Percentiles rank a stretch among this genome's conserved stretches.
These are phyloP conservation scores for Nigrospora osmanthi DNA, from an alignment of 2,329 filamentous ascomycete species.

Conservation along the genomic window DNA sequence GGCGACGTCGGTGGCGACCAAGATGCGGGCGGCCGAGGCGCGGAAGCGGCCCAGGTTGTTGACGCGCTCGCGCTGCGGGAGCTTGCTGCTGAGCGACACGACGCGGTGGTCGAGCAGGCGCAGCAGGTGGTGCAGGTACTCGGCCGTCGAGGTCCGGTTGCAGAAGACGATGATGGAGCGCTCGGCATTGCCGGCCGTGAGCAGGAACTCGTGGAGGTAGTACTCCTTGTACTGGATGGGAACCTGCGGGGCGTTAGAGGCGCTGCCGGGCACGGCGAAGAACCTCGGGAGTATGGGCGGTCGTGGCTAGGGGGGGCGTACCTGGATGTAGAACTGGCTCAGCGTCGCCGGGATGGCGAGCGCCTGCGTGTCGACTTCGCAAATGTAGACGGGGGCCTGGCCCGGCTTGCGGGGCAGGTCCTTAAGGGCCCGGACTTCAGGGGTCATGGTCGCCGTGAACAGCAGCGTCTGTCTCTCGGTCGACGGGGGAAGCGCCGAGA, in stretches of 20 bases:
- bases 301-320: no score
- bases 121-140: slow-evolving; percentile 81
- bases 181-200: slow-evolving; percentile 65
- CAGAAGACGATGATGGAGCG: slow-evolving; percentile 89
- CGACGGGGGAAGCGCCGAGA: slow-evolving; percentile 72
- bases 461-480: slow-evolving; percentile 81
- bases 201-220: slow-evolving; percentile 83
- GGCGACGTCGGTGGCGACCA: slow-evolving; percentile 93
- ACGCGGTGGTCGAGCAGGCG: slow-evolving; percentile 82
- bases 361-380: slow-evolving; percentile 71
- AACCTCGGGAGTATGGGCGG: no score
- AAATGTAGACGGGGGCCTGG: slow-evolving; percentile 76
- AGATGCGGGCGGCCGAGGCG: slow-evolving; percentile 76
- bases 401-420: slow-evolving; percentile 61
- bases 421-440: slow-evolving; percentile 83
- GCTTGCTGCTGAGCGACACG: slow-evolving; percentile 80
- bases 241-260: neutral
- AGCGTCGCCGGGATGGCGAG: slow-evolving; percentile 76
- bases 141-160: slow-evolving; percentile 84
- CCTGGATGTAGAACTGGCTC: slow-evolving; percentile 73
- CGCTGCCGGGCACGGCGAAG: slow-evolving; percentile 29
- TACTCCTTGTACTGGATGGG: slow-evolving; percentile 83
- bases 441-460: slow-evolving; percentile 92
- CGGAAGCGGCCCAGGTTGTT: slow-evolving; percentile 89
- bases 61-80: slow-evolving; percentile 77